Conservation (phyloP, 2,329 filamentous ascomycete genomes). For the Trichophyton simii region DNA sequence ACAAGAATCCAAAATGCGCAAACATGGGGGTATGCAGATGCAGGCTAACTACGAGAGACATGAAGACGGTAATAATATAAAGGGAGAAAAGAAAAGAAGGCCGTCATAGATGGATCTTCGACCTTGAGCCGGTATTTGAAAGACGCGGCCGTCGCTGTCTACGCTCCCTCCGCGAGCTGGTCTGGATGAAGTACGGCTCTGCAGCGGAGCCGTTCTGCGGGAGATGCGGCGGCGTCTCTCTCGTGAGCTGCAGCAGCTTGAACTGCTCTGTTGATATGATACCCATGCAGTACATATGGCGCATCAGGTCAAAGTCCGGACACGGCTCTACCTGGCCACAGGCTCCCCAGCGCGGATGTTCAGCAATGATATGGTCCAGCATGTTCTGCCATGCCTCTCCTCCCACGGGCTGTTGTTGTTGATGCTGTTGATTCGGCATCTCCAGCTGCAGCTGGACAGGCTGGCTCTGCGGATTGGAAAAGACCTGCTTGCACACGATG, state of each 20-base stretch:
- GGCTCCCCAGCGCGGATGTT: conserved; percentile 29
- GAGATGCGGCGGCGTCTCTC: background rate
- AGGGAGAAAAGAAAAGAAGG: background rate
- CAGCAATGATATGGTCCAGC: conserved; percentile 31
- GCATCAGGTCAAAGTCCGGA: conserved; percentile 35
- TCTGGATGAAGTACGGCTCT: background rate
- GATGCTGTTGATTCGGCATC: background rate
- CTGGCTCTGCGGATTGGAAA: conserved; percentile 13
- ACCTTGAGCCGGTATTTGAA: background rate
- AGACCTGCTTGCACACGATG: conserved; percentile 28
- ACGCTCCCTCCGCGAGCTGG: conserved; percentile 1
- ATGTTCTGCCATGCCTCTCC: conserved; percentile 30
- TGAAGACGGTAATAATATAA: background rate
- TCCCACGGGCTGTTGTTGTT: background rate
- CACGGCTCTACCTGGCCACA: conserved; percentile 30
- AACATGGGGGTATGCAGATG: background rate
- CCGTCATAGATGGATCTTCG: background rate
- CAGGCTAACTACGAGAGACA: background rate
- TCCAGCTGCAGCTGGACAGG: background rate
- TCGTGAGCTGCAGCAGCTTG: conserved; percentile 32
- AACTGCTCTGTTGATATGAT: conserved; percentile 34
- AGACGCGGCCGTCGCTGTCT: background rate
- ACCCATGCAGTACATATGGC: conserved; percentile 31
- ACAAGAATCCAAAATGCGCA: background rate
- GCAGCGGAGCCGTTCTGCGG: background rate